Conservation (phyloP, 176 grass and related monocot genomes). For the Raddia guianensis region DNA sequence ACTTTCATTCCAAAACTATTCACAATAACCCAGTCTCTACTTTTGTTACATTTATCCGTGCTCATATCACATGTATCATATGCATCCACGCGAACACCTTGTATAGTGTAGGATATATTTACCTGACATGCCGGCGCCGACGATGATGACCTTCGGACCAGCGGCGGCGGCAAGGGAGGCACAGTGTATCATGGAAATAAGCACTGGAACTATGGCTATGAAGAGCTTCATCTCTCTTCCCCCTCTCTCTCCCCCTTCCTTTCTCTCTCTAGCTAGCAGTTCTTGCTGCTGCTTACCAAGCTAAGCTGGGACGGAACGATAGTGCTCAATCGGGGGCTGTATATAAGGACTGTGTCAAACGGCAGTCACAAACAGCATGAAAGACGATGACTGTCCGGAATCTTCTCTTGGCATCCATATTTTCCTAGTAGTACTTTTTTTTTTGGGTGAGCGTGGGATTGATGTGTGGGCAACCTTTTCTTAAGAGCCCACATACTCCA, state of each 20-base stretch:
- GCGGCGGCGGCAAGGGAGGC: not conserved
- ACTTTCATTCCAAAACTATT: too few relatives aligned
- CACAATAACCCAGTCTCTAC: too few relatives aligned
- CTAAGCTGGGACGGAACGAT: not conserved
- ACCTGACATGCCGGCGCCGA: slow-evolving; percentile 30
- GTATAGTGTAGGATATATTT: not conserved
- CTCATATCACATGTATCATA: not conserved
- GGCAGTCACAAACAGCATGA: not conserved
- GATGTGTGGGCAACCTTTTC: not conserved
- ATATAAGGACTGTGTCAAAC: not conserved
- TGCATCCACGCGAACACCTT: not conserved
- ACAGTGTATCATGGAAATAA: not conserved
- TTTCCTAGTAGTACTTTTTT: not conserved
- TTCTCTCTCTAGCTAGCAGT: not conserved
- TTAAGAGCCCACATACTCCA: not conserved
- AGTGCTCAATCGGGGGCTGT: not conserved
- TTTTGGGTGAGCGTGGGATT: not conserved
- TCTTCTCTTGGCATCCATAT: not conserved
- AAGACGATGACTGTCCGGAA: not conserved
- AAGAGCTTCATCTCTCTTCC: slow-evolving; percentile 12
- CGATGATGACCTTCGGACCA: slow-evolving; percentile 28
- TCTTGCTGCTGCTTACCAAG: not conserved
- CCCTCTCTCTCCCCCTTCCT: too few relatives aligned
- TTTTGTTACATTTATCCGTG: too few relatives aligned
- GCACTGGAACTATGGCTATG: not conserved